Conservation (phyloP, 176 grass and related monocot genomes). For the Aegilops sharonensis region DNA sequence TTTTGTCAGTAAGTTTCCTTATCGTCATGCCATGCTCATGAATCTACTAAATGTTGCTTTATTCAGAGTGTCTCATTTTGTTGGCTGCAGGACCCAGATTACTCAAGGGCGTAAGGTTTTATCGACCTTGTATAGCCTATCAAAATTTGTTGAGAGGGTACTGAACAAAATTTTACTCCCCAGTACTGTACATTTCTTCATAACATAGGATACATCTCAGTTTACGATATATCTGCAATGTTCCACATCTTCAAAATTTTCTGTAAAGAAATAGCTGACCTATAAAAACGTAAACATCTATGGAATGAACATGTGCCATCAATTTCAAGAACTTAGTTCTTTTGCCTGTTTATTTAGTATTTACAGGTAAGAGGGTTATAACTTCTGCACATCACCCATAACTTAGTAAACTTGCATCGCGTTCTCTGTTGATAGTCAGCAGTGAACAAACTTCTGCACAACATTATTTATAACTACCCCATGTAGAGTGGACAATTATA, state of each 20-base stretch:
- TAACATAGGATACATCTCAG: background rate
- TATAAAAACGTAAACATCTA: conserved; percentile 9
- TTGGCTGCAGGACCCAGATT: conserved; percentile 70
- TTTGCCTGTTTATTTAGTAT: conserved; percentile 3
- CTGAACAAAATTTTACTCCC: conserved; percentile 6
- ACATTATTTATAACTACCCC: background rate
- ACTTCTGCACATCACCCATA: background rate
- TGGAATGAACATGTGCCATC: background rate
- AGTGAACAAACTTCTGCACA: background rate
- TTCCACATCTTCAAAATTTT: background rate
- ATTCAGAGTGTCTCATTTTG: conserved; percentile 35
- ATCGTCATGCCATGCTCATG: conserved; percentile 6
- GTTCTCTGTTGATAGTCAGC: background rate
- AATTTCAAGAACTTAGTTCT: background rate
- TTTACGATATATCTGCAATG: background rate
- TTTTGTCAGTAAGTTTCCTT: conserved; percentile 5
- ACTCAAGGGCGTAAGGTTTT: conserved; percentile 94
- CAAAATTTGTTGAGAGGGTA: conserved; percentile 93
- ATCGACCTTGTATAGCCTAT: conserved; percentile 69
- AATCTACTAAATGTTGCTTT: conserved; percentile 2
- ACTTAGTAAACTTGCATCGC: background rate
- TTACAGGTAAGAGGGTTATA: conserved; percentile 6
- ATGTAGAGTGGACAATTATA: background rate
- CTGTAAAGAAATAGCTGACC: conserved; percentile 8
- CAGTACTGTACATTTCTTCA: conserved; percentile 8